phyloP scores from a whole-genome alignment of 2,329 filamentous ascomycete species.

The Clonostachys sp. region DNA sequence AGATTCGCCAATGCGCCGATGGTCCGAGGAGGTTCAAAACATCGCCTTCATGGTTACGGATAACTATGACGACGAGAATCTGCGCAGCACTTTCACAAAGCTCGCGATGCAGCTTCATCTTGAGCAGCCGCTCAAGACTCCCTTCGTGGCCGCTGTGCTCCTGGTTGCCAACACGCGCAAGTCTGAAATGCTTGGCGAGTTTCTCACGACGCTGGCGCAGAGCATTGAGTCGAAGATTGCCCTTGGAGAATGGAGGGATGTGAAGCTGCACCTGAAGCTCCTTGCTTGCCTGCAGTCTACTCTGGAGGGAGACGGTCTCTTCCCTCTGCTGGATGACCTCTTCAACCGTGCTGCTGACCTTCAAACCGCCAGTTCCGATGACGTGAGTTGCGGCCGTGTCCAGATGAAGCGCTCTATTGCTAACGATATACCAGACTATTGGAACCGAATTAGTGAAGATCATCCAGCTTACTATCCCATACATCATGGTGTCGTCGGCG shows the following conservation, averaged over 20 bases:
- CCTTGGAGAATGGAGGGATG: slow-evolving; percentile 78
- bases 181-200: slow-evolving; percentile 66
- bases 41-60: slow-evolving; percentile 76
- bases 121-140: slow-evolving; percentile 97
- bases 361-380: slow-evolving; percentile 88
- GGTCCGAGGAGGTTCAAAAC: slow-evolving; percentile 71
- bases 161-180: slow-evolving; percentile 76
- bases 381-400: slow-evolving; percentile 54
- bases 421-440: slow-evolving; percentile 41
- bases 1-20: slow-evolving; percentile 73
- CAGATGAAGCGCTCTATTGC: slow-evolving; percentile 3
- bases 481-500: slow-evolving; percentile 67
- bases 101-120: slow-evolving; percentile 71
- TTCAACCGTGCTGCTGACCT: slow-evolving; percentile 87
- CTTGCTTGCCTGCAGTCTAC: slow-evolving; percentile 80
- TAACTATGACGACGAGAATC: slow-evolving; percentile 79
- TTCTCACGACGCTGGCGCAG: slow-evolving; percentile 59
- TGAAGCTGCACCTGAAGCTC: slow-evolving; percentile 87
- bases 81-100: slow-evolving; percentile 68
- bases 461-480: slow-evolving; percentile 90
- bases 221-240: slow-evolving; percentile 64
- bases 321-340: slow-evolving; percentile 81
- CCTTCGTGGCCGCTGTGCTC: slow-evolving; percentile 82
- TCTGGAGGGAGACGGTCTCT: slow-evolving; percentile 81
- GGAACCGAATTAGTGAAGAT: slow-evolving; percentile 92